Evolutionary conservation across 1,284 basidiomycete genomes (phyloP).

Genomic region (Thecaphora frezii): DNA sequence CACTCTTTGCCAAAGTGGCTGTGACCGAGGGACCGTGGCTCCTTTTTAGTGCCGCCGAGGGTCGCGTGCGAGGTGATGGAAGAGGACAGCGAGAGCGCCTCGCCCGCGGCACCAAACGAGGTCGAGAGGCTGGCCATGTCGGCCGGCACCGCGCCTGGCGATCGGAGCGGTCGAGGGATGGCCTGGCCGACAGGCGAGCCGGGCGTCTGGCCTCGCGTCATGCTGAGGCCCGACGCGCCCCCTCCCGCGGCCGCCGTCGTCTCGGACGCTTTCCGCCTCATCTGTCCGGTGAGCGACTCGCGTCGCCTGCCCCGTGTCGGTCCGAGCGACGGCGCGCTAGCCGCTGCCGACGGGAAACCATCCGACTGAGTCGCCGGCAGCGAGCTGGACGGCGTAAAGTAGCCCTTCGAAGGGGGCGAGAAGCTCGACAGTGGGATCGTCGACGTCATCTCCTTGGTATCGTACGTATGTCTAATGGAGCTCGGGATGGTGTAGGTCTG

Average conservation of each 20-base stretch:
- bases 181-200: slow-evolving; percentile 31
- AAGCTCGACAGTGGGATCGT: slow-evolving; percentile 31
- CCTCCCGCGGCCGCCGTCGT: slow-evolving; percentile 38
- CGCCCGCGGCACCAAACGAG: slow-evolving; percentile 54
- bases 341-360: slow-evolving; percentile 15
- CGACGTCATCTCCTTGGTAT: slow-evolving; percentile 26
- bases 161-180: slow-evolving; percentile 31
- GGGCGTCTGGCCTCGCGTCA: slow-evolving; percentile 18
- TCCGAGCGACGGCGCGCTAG: slow-evolving; percentile 18
- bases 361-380: slow-evolving; percentile 22
- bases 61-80: slow-evolving; percentile 38
- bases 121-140: slow-evolving; percentile 43
- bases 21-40: slow-evolving; percentile 37
- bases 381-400: slow-evolving; percentile 28
- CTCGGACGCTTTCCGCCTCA: slow-evolving; percentile 38
- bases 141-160: slow-evolving; percentile 21
- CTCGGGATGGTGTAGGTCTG: slow-evolving; percentile 21
- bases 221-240: slow-evolving; percentile 32
- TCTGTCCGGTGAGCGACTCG: slow-evolving; percentile 44
- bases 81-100: slow-evolving; percentile 43
- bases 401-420: slow-evolving; percentile 40
- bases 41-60: slow-evolving; percentile 22
- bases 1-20: slow-evolving; percentile 51
- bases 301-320: slow-evolving; percentile 42
- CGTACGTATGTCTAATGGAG: slow-evolving; percentile 22